Evolutionary conservation across 306 rosid species (phyloP), one percentile per base, ranked within the genome.

Genomic region (Vicia villosa): DNA sequence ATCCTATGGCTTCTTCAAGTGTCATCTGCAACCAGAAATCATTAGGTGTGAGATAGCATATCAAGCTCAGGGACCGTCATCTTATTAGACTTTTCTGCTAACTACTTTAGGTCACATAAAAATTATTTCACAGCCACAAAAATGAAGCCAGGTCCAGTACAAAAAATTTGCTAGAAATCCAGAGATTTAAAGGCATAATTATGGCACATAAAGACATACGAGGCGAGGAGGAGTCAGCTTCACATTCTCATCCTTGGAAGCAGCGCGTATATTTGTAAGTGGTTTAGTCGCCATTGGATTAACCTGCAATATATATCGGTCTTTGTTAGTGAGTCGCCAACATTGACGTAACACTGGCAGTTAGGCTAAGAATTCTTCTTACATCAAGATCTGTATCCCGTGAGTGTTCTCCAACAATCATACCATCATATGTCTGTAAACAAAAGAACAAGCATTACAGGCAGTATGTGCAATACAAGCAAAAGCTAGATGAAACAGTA

Each of bases 1-100:
- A 94, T 2, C 97, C 97, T 49, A 94, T 94, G 50, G 96, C 99
- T 84, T 94, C 99, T 86, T 94, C 99, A 45, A 94, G 97, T 15
- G 88, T 87, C 82, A 94, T 82, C 99, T 94, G 91, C 92, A 81
- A 22, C 62, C 69, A 79, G 19, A 84, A 65, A 63, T 47, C 63
- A 74, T 45, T 69, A 76, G 55, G 75, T 59, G 43, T 76, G 28
- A 77, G 79, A 11, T 63, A 64, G 24, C 46, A 60, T 37, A 12
- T n/a, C 34, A 72, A 10, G 54, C 51, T 30, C 37, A 16, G 52
- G 46, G 17, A 59, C 24, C 26, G 37, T 58, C 15, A 28, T 69
- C 59, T n/a, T 30, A 63, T 74, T 37, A 16, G 2, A 59, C 43
- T 49, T 65, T 64, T 28, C 47, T 8, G 1, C 57, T 34, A 36